Conservation (phyloP, 345 rosid genomes). For the Bruguiera parviflora region DNA sequence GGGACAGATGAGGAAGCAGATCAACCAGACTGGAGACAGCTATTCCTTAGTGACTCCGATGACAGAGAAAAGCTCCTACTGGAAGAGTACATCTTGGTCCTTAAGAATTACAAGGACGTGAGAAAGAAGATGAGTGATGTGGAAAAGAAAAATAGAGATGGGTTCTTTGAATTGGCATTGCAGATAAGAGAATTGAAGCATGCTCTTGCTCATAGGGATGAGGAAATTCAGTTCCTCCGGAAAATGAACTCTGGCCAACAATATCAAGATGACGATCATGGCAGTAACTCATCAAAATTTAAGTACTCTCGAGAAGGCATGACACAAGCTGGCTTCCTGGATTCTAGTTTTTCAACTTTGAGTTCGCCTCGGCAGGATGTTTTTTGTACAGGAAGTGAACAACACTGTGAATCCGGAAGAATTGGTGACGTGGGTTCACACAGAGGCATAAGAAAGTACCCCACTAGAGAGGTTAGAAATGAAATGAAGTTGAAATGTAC, state of each 20-base stretch:
- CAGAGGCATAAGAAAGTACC: conserved; percentile 27
- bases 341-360: conserved; percentile 32
- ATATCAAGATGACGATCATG: conserved; percentile 23
- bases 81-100: conserved; percentile 58
- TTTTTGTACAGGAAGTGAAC: conserved; percentile 3
- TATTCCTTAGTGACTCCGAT: conserved; percentile 27
- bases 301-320: conserved; percentile 33
- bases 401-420: conserved; percentile 12
- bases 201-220: conserved; percentile 50
- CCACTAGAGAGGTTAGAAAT: conserved; percentile 17
- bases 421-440: neutral
- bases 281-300: conserved; percentile 2
- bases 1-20: conserved; percentile 47
- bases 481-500: conserved; percentile 21
- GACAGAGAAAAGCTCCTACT: conserved; percentile 67
- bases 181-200: conserved; percentile 70
- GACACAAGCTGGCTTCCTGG: conserved; percentile 25
- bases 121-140: conserved; percentile 63
- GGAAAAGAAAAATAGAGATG: conserved; percentile 75
- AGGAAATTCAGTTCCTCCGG: conserved; percentile 54
- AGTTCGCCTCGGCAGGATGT: conserved; percentile 32
- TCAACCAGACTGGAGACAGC: conserved; percentile 48
- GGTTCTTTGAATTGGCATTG: conserved; percentile 65
- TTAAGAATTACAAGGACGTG: conserved; percentile 64
- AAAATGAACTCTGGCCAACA: conserved; percentile 26